Base-by-base conservation (phyloP, 1,139 yeast genomes). In the Pichia sp. region DNA sequence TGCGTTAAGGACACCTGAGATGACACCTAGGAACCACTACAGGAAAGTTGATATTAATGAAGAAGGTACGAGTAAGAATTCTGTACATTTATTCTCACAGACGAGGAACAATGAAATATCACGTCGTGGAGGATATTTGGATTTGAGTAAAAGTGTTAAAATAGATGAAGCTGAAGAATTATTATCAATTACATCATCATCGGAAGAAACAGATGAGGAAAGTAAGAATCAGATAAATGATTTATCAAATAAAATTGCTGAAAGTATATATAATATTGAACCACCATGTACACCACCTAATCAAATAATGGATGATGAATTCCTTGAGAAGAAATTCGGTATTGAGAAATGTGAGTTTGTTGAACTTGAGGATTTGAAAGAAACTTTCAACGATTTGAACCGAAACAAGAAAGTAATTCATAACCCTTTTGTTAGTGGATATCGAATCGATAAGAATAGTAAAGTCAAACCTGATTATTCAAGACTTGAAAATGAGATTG, bases 1-100 rank as follows among this genome's bases (percentile, higher is more conserved):
- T n/a, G 52, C 51, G 6, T 34, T 55, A 15, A 49, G 52, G 14
- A 56, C 60, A 4, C 60, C 60, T 21, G 60, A 56, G 30, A 50
- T 45, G 19, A 56, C 60, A 3, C 60, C 60, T 12, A 44, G 57
- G 35, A 31, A 41, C 24, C 20, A 34, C 7, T 2, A 28, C 14
- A 30, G 34, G 12, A 41, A 38, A 18, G 24, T 31, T 23, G 32
- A 25, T 1, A 18, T 8, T 32, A 7, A 9, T 6, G 44, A 37
- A 15, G 36, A 24, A 8, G 20, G 14, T 22, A 18, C 31, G 12
- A 40, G 15, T 22, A 14, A 10, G 7, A 12, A 6, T 26, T 17
- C 10, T 14, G 45, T 23, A 15, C 12, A 5, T 25, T 20, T 7
- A 32, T 18, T 28, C 17, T 15, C 19, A 10, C 19, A 20, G 3